Evolutionary conservation across 768 basidiomycete genomes (phyloP), one percentile per base, ranked within the genome.

Genomic region (Phaeolepiota aurea): DNA sequence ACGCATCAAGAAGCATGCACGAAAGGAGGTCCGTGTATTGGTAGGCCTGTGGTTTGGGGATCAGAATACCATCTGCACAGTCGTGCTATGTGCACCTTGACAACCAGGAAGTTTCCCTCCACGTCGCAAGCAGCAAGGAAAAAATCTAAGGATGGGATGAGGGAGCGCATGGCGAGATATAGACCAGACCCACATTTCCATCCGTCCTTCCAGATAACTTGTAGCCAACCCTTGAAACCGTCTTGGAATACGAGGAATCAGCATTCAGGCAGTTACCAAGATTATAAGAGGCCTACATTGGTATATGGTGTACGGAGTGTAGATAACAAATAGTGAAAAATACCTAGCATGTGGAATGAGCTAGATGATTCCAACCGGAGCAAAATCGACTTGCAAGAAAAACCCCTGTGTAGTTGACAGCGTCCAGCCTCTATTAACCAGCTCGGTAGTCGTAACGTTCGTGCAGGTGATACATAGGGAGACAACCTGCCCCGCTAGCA

Each of bases 1-100:
- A 87, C 77, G 88, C 87, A 53, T 91, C 87, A 35, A 92, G 78
- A n/a, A 92, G 74, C 86, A 90, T 90, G 59, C 86, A 88, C 1
- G 89, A 91, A 34, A 92, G 65, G 2, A 92, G 63, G 48, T 86
- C 87, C 22, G 89, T 91, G 64, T 85, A 90, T 63, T 87, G 72
- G 55, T 84, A 90, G 13, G 88, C 86, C 77, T 82, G 41, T 15
- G 25, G 19, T 28, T 42, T 38, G 13, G 21, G 23, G 3, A 44
- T 13, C 23, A 19, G 32, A 41, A 14, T 7, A 35, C n/a, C 25
- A n/a, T 31, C 28, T 14, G 48, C 10, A 39, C 14, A 20, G 21
- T 36, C 37, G 22, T 16, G 22, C 13, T 11, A 19, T 15, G 20
- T 55, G 25, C 44, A 77, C 80, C 58, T 86, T 87, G 41, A 91